phyloP scores from a whole-genome alignment of 352 stramenopile genomes.

The Detonula confervacea region DNA sequence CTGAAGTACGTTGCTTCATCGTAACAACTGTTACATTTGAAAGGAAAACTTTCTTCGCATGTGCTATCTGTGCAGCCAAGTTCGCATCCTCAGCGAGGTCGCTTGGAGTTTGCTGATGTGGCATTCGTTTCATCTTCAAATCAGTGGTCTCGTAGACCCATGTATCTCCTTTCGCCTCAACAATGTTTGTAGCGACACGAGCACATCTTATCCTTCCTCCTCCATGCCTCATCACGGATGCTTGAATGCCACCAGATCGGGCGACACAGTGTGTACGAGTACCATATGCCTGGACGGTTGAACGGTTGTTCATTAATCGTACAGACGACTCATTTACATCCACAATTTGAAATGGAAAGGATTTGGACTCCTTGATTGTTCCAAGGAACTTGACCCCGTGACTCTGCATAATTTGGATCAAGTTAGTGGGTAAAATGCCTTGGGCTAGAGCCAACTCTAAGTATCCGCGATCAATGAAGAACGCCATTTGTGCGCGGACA shows the following conservation, averaged over 20 bases:
- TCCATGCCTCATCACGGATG: background rate
- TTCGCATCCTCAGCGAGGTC: background rate
- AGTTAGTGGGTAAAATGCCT: background rate
- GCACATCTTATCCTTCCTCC: background rate
- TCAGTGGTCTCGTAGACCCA: conserved; percentile 12
- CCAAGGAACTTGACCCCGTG: conserved; percentile 7
- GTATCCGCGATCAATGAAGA: conserved; percentile 19
- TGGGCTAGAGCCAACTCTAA: conserved; percentile 3
- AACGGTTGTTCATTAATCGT: background rate
- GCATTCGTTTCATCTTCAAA: background rate
- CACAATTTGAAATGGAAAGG: conserved; percentile 17
- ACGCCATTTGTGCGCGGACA: background rate
- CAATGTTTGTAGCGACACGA: conserved; percentile 9
- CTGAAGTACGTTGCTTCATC: background rate
- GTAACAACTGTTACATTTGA: background rate
- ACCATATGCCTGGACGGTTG: conserved; percentile 10
- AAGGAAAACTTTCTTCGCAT: conserved; percentile 4
- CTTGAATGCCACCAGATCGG: background rate
- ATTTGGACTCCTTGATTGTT: conserved; percentile 11
- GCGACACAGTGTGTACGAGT: too few species aligned
- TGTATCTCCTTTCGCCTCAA: background rate
- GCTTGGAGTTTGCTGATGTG: background rate
- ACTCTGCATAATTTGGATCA: conserved; percentile 17
- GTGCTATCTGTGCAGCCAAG: background rate
- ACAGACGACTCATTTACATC: conserved; percentile 12